Percentiles rank a stretch among this genome's conserved stretches.
phyloP scores from a whole-genome alignment of 2,329 filamentous ascomycete species.

The Davidsoniella australis region DNA sequence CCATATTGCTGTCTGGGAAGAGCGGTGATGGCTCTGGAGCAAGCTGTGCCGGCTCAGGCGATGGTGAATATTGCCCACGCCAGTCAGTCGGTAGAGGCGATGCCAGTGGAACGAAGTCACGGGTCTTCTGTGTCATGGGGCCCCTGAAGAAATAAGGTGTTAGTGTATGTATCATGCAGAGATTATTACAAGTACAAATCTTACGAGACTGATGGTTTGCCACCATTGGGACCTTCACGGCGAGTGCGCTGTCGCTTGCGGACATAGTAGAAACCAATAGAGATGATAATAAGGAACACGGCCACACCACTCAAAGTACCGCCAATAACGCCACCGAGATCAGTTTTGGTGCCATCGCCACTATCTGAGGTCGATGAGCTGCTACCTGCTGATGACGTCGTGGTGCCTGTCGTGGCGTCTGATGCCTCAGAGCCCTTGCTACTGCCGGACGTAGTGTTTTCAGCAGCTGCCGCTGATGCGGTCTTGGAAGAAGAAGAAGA shows the following conservation, averaged over 20 bases:
- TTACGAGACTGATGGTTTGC: constrained; percentile 15
- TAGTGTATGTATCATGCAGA: background rate
- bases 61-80: constrained; percentile 7
- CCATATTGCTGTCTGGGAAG: background rate
- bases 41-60: constrained; percentile 3
- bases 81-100: constrained; percentile 13
- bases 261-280: constrained; percentile 27
- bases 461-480: constrained; percentile 11
- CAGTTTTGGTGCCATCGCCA: constrained; percentile 14
- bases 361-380: constrained; percentile 10
- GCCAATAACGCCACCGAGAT: constrained; percentile 36
- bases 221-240: constrained; percentile 4
- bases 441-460: constrained; percentile 13
- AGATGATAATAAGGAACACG: constrained; percentile 25
- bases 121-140: constrained; percentile 12
- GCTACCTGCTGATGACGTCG: constrained; percentile 10
- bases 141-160: background rate
- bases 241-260: constrained; percentile 27
- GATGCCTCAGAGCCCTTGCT: constrained; percentile 8
- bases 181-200: background rate
- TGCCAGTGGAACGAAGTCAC: constrained; percentile 12
- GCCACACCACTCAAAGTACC: constrained; percentile 36
- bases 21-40: background rate
- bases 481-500: constrained; percentile 4
- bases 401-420: background rate